Base-by-base conservation (phyloP, 306 rosid species). In the Arachis stenosperma region DNA sequence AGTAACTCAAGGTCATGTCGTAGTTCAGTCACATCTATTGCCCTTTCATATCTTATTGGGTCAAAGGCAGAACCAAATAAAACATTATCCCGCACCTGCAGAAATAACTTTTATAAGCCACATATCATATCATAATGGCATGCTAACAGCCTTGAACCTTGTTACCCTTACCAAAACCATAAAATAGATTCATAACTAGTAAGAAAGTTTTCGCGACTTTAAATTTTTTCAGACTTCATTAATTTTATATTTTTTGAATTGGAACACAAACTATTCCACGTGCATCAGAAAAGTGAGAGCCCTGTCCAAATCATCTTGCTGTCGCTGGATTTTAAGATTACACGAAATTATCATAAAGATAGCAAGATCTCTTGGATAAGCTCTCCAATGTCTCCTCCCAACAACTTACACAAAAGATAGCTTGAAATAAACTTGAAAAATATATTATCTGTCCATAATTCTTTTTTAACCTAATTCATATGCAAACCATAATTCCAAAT, bases 51-150 rank as follows among this genome's bases (percentile, higher is more conserved):
- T 61, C 86, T 84, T 47, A 66, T 29, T 22, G 89, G 51, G 68
- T 91, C 92, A 80, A 88, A 86, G 65, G 39, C 65, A 70, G 97
- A 91, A 74, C 97, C 97, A 65, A 93, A 93, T 67, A 93, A 75
- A 77, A 93, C 81, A 17, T 93, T 93, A 79, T 93, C 91, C 15
- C 90, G 91, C 44, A 94, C 97, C 98, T 94, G 82, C 40, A 63
- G 59, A 73, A 7, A 63, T 67, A 65, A 51, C 59, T 33, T 42
- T n/a, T 64, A 75, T 69, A 48, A 80, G 72, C 59, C 50, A 69
- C 61, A n/a, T 64, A 52, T 52, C 57, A 52, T 14, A 52, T 50
- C 55, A 14, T 8, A 22, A 55, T 53, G 9, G 30, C 1, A 15
- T 8, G 60, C 60, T 33, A 55, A 30, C 6, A 10, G 33, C 7